These are phyloP conservation scores for Penicillium sp. DNA, from an alignment of 2,329 filamentous ascomycete species.

Conservation along the genomic window DNA sequence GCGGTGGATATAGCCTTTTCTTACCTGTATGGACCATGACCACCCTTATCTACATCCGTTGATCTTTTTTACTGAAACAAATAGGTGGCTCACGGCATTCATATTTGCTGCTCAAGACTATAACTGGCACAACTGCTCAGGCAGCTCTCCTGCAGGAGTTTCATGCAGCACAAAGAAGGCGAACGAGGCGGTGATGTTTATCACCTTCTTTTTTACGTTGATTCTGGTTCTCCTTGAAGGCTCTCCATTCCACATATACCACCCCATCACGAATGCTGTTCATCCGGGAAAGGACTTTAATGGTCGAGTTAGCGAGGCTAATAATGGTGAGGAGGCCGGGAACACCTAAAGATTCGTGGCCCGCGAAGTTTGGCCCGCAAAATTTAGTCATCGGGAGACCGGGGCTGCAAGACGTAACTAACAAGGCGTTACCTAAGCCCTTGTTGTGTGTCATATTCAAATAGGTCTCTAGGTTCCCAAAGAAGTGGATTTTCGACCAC, in stretches of 20 bases:
- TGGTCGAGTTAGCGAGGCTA: background rate
- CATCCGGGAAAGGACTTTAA: background rate
- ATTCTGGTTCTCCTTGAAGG: background rate
- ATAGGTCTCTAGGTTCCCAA: too few relatives aligned
- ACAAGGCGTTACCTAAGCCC: too few relatives aligned
- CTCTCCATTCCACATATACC: background rate
- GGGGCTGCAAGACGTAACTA: too few relatives aligned
- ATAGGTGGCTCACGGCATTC: background rate
- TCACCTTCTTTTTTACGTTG: background rate
- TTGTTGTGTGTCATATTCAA: too few relatives aligned
- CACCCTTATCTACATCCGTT: background rate
- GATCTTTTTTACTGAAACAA: background rate
- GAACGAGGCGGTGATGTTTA: background rate
- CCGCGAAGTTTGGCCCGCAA: background rate
- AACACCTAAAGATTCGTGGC: background rate
- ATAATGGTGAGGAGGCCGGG: background rate
- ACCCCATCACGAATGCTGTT: background rate
- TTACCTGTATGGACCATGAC: background rate
- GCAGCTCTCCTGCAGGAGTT: background rate
- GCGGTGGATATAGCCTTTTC: background rate
- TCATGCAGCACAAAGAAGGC: background rate
- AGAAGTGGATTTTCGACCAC: too few relatives aligned
- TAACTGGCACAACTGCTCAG: background rate
- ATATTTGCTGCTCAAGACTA: background rate
- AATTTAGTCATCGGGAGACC: background rate